These are phyloP conservation scores for Pseudotsuga menziesii DNA, from an alignment of 75 land plant genomes.

Conservation along the genomic window DNA sequence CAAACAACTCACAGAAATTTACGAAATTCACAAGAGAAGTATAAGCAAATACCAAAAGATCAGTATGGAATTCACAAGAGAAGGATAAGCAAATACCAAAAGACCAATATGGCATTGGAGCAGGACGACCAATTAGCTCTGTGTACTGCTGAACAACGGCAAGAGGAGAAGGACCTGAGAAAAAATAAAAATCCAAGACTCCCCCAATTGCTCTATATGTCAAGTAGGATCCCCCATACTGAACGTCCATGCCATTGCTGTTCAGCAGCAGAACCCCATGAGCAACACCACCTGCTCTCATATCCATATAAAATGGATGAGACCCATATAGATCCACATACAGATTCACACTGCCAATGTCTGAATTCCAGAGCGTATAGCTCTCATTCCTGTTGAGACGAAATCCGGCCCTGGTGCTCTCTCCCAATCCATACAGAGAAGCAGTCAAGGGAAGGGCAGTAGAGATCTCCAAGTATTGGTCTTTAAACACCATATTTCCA, in stretches of 20 bases:
- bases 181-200: conserved; percentile 88
- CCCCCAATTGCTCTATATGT: conserved; percentile 87
- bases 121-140: conserved; percentile 65
- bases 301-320: conserved; percentile 36
- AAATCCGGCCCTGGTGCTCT: conserved; percentile 77
- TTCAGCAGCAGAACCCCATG: conserved; percentile 86
- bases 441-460: conserved; percentile 51
- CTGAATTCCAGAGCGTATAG: conserved; percentile 75
- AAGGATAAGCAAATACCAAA: conserved; percentile 61
- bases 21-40: too few species aligned
- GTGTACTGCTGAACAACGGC: conserved; percentile 86
- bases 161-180: conserved; percentile 68
- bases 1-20: too few species aligned
- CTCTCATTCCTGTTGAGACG: conserved; percentile 24
- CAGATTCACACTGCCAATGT: conserved; percentile 35
- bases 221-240: conserved; percentile 53
- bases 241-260: conserved; percentile 93
- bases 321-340: conserved; percentile 73
- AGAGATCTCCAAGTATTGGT: conserved; percentile 89
- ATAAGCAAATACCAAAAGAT: conserved; percentile 44
- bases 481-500: conserved; percentile 68
- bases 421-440: conserved; percentile 80
- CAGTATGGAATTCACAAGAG: conserved; percentile 49
- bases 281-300: conserved; percentile 30
- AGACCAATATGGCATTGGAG: conserved; percentile 95